Conservation (phyloP, 345 rosid species). For the Ceriops tagal region DNA sequence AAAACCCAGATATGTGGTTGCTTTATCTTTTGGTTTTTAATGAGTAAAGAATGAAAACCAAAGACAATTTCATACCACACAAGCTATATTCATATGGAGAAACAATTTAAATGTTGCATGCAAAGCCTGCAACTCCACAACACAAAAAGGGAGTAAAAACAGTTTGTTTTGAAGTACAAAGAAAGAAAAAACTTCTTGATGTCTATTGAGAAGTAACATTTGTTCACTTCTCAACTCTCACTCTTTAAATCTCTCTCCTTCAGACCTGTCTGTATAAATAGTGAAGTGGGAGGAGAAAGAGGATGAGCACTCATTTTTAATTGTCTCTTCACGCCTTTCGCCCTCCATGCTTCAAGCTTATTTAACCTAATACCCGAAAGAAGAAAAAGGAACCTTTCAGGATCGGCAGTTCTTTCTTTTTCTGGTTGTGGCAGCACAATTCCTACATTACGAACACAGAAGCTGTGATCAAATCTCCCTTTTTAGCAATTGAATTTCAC, state of each 20-base stretch:
- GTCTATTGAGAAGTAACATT: conserved; percentile 31
- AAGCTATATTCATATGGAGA: no score
- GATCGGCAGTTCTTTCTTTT: conserved; percentile 18
- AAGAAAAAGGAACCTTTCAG: conserved; percentile 30
- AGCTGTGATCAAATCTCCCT: conserved; percentile 15
- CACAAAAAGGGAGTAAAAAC: conserved; percentile 15
- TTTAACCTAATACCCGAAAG: conserved; percentile 28
- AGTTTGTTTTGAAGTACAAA: conserved; percentile 28
- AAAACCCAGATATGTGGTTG: no score
- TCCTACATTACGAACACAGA: conserved; percentile 38
- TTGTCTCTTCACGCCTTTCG: conserved; percentile 81
- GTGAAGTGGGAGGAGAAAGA: conserved; percentile 66
- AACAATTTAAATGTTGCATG: conserved; percentile 27
- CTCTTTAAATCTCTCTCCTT: conserved; percentile 27
- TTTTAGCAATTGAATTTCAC: conserved; percentile 14
- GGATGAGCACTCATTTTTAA: conserved; percentile 80
- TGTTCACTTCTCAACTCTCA: conserved; percentile 34
- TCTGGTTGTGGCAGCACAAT: conserved; percentile 55
- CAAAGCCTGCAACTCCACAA: conserved; percentile 39
- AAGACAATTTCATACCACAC: no score
- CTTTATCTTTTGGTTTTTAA: no score
- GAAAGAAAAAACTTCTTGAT: conserved; percentile 37
- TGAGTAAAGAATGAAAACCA: no score
- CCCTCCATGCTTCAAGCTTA: conserved; percentile 41
- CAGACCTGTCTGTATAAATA: conserved; percentile 28